phyloP scores from a whole-genome alignment of 768 basidiomycete species.

The Piloderma croceum region DNA sequence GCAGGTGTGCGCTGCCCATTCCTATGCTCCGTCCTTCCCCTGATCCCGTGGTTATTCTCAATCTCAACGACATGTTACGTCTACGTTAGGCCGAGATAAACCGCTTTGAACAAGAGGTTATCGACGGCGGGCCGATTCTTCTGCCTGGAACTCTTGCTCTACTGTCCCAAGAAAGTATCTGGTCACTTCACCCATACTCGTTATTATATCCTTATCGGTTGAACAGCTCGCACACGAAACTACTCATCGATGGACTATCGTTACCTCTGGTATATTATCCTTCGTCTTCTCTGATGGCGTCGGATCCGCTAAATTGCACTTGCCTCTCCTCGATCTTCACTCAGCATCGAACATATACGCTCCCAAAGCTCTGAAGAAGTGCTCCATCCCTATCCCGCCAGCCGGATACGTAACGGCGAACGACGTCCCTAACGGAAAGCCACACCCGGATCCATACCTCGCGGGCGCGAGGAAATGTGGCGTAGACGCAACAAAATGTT shows the following conservation, averaged over 20 bases:
- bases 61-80: not conserved
- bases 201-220: constrained; percentile 4
- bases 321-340: constrained; percentile 3
- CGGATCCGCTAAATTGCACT: too few species aligned
- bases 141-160: constrained; percentile 63
- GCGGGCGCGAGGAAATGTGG: constrained; percentile 60
- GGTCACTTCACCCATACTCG: not conserved
- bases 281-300: too few species aligned
- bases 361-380: constrained; percentile 56
- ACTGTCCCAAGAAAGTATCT: constrained; percentile 42
- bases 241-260: constrained; percentile 68
- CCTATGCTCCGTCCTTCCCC: not conserved
- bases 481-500: constrained; percentile 51
- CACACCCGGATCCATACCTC: constrained; percentile 84
- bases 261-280: constrained; percentile 60
- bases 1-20: constrained; percentile 36
- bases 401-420: constrained; percentile 54
- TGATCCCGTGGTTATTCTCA: not conserved
- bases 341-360: constrained; percentile 73
- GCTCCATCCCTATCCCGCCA: constrained; percentile 53
- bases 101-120: constrained; percentile 75
- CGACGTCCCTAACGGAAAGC: constrained; percentile 64
- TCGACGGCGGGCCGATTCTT: constrained; percentile 52
- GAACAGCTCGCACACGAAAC: constrained; percentile 9
- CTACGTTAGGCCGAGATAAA: constrained; percentile 53